phyloP scores from a whole-genome alignment of 192 early-diverging fungal genomes.

The Gonapodya prolifera region DNA sequence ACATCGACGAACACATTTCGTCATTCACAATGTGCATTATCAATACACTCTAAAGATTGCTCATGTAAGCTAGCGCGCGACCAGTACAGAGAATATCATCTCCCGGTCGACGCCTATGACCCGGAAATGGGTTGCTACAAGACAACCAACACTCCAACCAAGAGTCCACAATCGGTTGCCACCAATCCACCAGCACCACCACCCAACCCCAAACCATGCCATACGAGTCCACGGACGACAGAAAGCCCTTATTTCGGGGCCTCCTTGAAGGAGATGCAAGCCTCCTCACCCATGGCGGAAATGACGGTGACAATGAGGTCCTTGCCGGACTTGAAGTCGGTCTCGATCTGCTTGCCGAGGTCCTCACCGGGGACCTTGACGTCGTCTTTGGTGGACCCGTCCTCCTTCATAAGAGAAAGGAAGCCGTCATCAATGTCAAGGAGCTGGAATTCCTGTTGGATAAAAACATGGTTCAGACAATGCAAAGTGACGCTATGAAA shows the following conservation, averaged over 20 bases:
- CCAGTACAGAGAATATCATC: too few relatives aligned
- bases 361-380: conserved; percentile 84
- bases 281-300: conserved; percentile 86
- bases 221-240: too few relatives aligned
- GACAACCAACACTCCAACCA: too few relatives aligned
- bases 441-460: conserved; percentile 55
- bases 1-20: too few relatives aligned
- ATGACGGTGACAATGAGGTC: conserved; percentile 79
- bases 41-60: too few relatives aligned
- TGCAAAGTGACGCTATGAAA: background rate
- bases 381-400: conserved; percentile 86
- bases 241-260: background rate
- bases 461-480: background rate
- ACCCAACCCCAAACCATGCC: too few relatives aligned
- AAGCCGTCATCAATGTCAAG: conserved; percentile 84
- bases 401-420: conserved; percentile 68
- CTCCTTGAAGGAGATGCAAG: conserved; percentile 52
- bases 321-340: conserved; percentile 61
- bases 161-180: too few relatives aligned
- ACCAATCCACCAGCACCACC: too few relatives aligned
- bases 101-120: too few relatives aligned
- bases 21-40: too few relatives aligned
- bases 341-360: conserved; percentile 57
- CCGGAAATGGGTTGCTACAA: too few relatives aligned
- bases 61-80: too few relatives aligned